Conservation (phyloP, 345 rosid species). For the Clausena lansium region DNA sequence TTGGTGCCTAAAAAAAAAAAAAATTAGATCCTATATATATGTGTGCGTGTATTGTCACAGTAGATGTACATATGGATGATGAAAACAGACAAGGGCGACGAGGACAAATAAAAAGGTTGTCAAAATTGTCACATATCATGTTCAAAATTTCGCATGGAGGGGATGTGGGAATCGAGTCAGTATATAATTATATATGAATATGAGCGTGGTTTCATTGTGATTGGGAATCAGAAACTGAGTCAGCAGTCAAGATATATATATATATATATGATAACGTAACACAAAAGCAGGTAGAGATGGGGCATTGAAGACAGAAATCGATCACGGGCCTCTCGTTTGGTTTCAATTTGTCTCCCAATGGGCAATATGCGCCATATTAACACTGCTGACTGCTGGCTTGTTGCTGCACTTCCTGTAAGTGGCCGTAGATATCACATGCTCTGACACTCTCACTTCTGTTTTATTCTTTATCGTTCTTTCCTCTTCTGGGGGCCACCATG, state of each 20-base stretch:
- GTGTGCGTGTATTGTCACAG: neutral
- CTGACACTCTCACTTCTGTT: conserved; percentile 39
- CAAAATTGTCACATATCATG: neutral
- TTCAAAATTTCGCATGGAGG: conserved; percentile 21
- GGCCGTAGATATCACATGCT: conserved; percentile 38
- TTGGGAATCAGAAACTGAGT: conserved; percentile 10
- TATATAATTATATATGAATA: neutral
- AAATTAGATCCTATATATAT: too few relatives aligned
- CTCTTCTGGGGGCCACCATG: conserved; percentile 14
- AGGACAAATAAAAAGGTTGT: neutral
- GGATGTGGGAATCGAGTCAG: conserved; percentile 25
- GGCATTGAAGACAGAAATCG: conserved; percentile 22
- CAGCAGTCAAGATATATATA: conserved; percentile 11
- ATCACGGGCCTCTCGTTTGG: conserved; percentile 44
- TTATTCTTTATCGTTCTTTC: conserved; percentile 39
- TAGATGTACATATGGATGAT: neutral
- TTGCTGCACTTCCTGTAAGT: conserved; percentile 4
- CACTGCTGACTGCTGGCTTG: neutral
- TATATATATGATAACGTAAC: neutral
- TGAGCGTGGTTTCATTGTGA: conserved; percentile 4
- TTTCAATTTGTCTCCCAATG: conserved; percentile 31
- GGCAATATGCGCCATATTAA: neutral
- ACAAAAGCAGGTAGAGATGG: neutral
- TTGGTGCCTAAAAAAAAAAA: neutral
- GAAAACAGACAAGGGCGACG: neutral